phyloP scores from a whole-genome alignment of 495 filamentous ascomycete genomes.

The Aspergillus avenaceus region DNA sequence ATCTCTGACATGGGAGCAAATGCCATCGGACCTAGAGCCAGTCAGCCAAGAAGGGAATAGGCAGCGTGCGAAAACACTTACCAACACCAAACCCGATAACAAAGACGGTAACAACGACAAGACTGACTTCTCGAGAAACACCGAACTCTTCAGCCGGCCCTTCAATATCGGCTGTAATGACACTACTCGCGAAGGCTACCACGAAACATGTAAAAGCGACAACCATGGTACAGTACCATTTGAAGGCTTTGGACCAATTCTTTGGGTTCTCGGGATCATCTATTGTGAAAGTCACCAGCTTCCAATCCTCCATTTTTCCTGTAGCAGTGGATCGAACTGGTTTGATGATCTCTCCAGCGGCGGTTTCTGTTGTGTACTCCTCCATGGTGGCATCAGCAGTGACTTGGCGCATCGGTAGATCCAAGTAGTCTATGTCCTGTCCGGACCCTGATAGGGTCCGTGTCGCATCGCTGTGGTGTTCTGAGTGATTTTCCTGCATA shows the following conservation, averaged over 20 bases:
- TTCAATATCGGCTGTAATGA: constrained; percentile 63
- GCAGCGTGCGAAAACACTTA: constrained; percentile 20
- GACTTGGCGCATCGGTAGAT: constrained; percentile 62
- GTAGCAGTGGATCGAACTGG: constrained; percentile 46
- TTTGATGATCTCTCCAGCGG: constrained; percentile 55
- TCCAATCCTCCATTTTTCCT: constrained; percentile 55
- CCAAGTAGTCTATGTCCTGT: constrained; percentile 22
- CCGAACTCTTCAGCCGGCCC: constrained; percentile 57
- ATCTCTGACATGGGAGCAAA: constrained; percentile 78
- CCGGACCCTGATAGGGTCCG: constrained; percentile 25
- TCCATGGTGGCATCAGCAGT: constrained; percentile 54
- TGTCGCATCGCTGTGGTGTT: constrained; percentile 10
- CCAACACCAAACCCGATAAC: constrained; percentile 78
- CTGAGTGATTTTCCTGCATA: constrained; percentile 17
- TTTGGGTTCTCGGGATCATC: constrained; percentile 57
- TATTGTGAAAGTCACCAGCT: constrained; percentile 67
- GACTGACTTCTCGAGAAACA: constrained; percentile 61
- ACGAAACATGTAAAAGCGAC: constrained; percentile 60
- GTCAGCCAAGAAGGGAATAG: constrained; percentile 10
- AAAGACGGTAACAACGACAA: constrained; percentile 67
- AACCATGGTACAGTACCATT: constrained; percentile 66
- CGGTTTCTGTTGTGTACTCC: constrained; percentile 62
- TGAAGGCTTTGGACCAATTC: constrained; percentile 54
- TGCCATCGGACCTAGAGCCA: constrained; percentile 58
- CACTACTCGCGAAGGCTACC: constrained; percentile 59